Evolutionary conservation across 495 filamentous ascomycete species (phyloP), one percentile per base, ranked within the genome.

Genomic region (Mycothermus thermophilus): DNA sequence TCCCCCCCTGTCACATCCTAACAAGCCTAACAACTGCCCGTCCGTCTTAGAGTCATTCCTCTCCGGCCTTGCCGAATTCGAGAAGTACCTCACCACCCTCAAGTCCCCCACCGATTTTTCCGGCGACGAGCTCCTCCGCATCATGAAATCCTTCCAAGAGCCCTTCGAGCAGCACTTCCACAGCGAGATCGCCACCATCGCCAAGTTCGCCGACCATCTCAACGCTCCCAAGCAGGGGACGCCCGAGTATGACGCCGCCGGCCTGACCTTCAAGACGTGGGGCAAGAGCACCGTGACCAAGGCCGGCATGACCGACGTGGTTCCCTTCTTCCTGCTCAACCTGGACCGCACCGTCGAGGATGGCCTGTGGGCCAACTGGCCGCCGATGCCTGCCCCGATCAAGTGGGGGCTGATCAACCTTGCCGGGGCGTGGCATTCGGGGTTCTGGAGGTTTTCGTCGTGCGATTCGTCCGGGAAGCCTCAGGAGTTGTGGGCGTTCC

Each of bases 271-370:
- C 30, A 59, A 63, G 50, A 55, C 59, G 3, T 66, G 67, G 51
- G 67, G 66, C 40, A 67, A 66, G 48, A 58, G 49, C 42, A 70
- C 63, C 8, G 59, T 69, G 11, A 62, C 57, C 20, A 67, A 64
- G 49, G 63, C 66, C 0, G 66, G 66, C 30, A 41, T 57, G 2
- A 52, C 55, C 8, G 66, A 70, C 40, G 64, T 64, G 5, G 60
- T 74, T 17, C 69, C 68, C 1, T 69, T 74, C 47, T 71, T 74
- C 54, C 53, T 73, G 36, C 52, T 73, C 31, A 73, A 74, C 40
- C 52, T 72, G 13, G 70, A 74, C 46, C 51, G 55, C 25, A 64
- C 63, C 11, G 60, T 51, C 34, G 70, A 74, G 58, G 68, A 66
- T 24, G 70, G 70, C 19, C 37, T 57, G 35, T 71, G 69, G 69